These are phyloP conservation scores for Chaetoscypha palmicola DNA, from an alignment of 2,329 filamentous ascomycete genomes.

Conservation along the genomic window DNA sequence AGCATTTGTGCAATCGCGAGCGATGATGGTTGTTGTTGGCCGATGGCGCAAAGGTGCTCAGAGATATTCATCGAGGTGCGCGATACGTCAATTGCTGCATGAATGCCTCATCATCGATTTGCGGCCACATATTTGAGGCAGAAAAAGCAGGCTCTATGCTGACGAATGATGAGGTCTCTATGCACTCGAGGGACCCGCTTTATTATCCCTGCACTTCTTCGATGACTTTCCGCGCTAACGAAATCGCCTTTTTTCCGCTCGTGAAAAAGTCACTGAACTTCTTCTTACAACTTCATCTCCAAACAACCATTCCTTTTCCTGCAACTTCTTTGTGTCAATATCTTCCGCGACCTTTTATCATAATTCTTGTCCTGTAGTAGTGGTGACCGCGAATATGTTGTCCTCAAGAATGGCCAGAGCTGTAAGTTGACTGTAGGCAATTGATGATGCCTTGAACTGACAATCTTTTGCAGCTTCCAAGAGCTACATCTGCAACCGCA, in stretches of 20 bases:
- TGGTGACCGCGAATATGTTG: conserved; percentile 52
- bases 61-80: too few species aligned
- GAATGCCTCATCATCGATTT: too few species aligned
- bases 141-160: too few species aligned
- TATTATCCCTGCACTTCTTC: too few species aligned
- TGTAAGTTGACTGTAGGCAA: conserved; percentile 47
- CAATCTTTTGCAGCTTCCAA: conserved; percentile 56
- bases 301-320: conserved; percentile 19
- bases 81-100: too few species aligned
- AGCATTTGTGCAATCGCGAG: too few species aligned
- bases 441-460: conserved; percentile 23
- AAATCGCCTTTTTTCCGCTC: conserved; percentile 1
- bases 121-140: too few species aligned
- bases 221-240: conserved; percentile 6
- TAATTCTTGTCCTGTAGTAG: conserved; percentile 16
- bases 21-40: too few species aligned
- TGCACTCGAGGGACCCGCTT: too few species aligned
- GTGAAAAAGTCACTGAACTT: conserved; percentile 1
- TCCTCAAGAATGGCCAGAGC: conserved; percentile 65
- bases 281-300: conserved; percentile 7
- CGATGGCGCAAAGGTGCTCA: too few species aligned
- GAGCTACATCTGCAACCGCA: conserved; percentile 62
- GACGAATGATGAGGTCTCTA: too few species aligned
- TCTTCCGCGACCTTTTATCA: conserved; percentile 10
- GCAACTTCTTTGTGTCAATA: conserved; percentile 12